Base-by-base conservation (phyloP, 1,139 yeast genomes). In the Diutina neorugosa region DNA sequence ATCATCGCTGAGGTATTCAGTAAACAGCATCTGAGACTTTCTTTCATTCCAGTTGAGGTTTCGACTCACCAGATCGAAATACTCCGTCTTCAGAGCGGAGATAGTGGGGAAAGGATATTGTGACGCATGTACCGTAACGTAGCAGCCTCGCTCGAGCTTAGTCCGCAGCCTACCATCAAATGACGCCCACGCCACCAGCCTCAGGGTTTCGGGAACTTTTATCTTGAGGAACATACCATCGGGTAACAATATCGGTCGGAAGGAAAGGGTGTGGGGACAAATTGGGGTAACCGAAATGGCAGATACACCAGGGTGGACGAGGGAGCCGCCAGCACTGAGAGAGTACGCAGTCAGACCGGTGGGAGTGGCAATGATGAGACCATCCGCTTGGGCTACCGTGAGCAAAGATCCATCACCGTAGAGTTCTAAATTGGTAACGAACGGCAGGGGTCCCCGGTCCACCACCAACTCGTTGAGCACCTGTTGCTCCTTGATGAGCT, bases 321-420 rank as follows among this genome's bases (percentile, higher is more conserved):
- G 73, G 0, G 95, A 83, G 0, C 96, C 96, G 16, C 96, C 96
- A 0, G 96, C 96, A 44, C 94, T 84, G 43, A 89, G 70, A 0
- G 95, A 86, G 64, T 89, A 89, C 0, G 96, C 96, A 0, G 96
- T 89, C 1, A 95, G 86, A 0, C 96, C 96, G 0, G 96, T 89
- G 4, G 96, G 96, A 0, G 96, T 88, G 0, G 96, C 94, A 44
- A 89, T 76, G 55, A 89, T 88, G 34, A 89, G 68, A 0, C 96
- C 96, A 65, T 89, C 96, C 0, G 96, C 96, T 64, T 88, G 96
- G 0, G 93, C 95, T 18, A 87, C 84, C 0, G 96, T 88, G 54
- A 88, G 70, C 44, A 88, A 69, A 2, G 86, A 78, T 18, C 87
- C 89, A 63, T 88, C 93, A 4, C 96, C 96, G 60, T 84, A 88